Evolutionary conservation across 768 basidiomycete species (phyloP), one percentile per base, ranked within the genome.

Genomic region (Suillus hirtellus): DNA sequence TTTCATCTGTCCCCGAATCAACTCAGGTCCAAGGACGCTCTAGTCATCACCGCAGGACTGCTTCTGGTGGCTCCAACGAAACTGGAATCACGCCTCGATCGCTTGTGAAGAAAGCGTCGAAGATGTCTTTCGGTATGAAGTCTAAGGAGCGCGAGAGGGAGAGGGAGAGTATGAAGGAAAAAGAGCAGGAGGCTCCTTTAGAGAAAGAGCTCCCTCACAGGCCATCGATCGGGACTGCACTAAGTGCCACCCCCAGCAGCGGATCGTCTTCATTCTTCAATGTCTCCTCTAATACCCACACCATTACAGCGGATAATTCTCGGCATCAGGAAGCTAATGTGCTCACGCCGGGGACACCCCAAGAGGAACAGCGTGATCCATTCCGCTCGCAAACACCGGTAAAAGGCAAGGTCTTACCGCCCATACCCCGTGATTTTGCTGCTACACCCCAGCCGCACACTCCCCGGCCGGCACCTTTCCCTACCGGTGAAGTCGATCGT

Each of bases 241-340:
- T 90, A 63, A 85, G 82, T 60, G 78, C 87, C n/a, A 89, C 86
- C 4, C 84, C 87, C 5, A 91, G 89, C 71, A 87, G 87, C 60
- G 89, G 88, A 27, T 92, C 90, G 0, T 93, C 91, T 3, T 92
- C 92, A 3, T 93, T 94, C 79, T 92, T 93, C 80, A 92, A 93
- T 70, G 89, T 92, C 35, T 81, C 87, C 7, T 84, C 87, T 6
- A 82, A 83, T 55, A 79, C 82, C 37, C 80, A 80, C 58, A 78
- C 78, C 1, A 68, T 77, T 2, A 72, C 76, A 21, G 73, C 73
- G 4, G 82, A 83, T 3, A 65, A 65, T 8, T 71, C 74, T 15
- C 73, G 75, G 14, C 69, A 69, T n/a, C 52, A 59, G 0, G 74
- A 78, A 21, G 17, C 34, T 19, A 74, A 75, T 34, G 73, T 71